phyloP scores from a whole-genome alignment of 2,329 filamentous ascomycete genomes.

The Cladosporium sp. region DNA sequence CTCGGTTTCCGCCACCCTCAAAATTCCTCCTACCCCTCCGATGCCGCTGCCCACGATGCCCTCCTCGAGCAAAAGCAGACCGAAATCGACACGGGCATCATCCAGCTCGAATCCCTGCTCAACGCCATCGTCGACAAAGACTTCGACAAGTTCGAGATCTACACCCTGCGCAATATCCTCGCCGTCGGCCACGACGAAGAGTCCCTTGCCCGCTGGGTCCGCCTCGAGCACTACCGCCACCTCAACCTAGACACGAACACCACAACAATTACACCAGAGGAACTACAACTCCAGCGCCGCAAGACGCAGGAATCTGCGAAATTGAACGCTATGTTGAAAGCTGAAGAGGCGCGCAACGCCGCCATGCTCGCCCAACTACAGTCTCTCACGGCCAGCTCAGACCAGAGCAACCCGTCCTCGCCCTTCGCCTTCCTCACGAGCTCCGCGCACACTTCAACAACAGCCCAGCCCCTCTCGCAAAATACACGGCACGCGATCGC shows the following conservation, averaged over 20 bases:
- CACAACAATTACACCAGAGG: slow-evolving; percentile 55
- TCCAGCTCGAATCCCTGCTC: slow-evolving; percentile 45
- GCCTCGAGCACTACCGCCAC: slow-evolving; percentile 76
- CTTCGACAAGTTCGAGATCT: slow-evolving; percentile 58
- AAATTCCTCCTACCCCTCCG: slow-evolving; percentile 1
- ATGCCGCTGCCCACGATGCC: slow-evolving; percentile 23
- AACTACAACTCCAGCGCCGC: slow-evolving; percentile 64
- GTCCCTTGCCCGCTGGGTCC: slow-evolving; percentile 63
- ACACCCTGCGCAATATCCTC: slow-evolving; percentile 71
- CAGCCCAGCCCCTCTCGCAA: slow-evolving; percentile 55
- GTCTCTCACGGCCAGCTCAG: slow-evolving; percentile 41
- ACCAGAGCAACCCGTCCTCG: slow-evolving; percentile 13
- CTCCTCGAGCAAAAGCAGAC: slow-evolving; percentile 10
- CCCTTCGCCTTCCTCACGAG: slow-evolving; percentile 53
- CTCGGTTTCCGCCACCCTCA: slow-evolving; percentile 61
- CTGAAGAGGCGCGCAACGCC: slow-evolving; percentile 67
- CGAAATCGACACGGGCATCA: slow-evolving; percentile 72
- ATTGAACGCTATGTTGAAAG: slow-evolving; percentile 61
- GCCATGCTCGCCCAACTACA: slow-evolving; percentile 61
- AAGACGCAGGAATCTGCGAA: slow-evolving; percentile 73
- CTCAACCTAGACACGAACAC: slow-evolving; percentile 25
- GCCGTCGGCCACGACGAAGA: slow-evolving; percentile 40
- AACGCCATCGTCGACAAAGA: slow-evolving; percentile 46
- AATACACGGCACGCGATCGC: slow-evolving; percentile 73
- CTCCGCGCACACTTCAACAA: slow-evolving; percentile 35